phyloP scores from a whole-genome alignment of 352 stramenopile genomes.

The Phytophthora cactorum region DNA sequence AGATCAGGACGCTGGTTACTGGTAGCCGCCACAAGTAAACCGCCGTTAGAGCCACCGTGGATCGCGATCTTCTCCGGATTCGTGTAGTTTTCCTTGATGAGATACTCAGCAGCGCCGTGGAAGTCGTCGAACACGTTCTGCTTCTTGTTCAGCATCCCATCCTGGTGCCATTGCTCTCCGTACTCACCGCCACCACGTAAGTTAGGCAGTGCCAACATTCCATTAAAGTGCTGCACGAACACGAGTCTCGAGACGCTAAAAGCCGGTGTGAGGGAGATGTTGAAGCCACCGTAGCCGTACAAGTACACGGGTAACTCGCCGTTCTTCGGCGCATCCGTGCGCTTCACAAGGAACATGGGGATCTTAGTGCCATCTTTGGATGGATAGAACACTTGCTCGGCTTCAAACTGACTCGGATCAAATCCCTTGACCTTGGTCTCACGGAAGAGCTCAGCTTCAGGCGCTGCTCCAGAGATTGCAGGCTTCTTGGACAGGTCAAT shows the following conservation, averaged over 20 bases:
- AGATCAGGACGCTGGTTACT: conserved; percentile 92
- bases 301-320: conserved; percentile 91
- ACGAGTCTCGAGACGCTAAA: conserved; percentile 90
- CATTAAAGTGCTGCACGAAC: conserved; percentile 92
- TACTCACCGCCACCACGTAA: conserved; percentile 95
- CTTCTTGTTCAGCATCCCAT: conserved; percentile 93
- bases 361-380: conserved; percentile 95
- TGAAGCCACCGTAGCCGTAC: conserved; percentile 96
- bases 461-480: conserved; percentile 19
- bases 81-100: conserved; percentile 91
- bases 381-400: conserved; percentile 88
- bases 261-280: conserved; percentile 92
- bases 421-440: conserved; percentile 88
- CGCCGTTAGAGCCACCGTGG: conserved; percentile 94
- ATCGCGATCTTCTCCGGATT: conserved; percentile 91
- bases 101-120: conserved; percentile 92
- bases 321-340: conserved; percentile 77
- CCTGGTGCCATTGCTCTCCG: conserved; percentile 91
- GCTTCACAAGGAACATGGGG: conserved; percentile 95
- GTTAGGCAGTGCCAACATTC: conserved; percentile 93
- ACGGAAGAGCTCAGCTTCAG: conserved; percentile 59
- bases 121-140: conserved; percentile 97
- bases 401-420: conserved; percentile 79
- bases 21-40: conserved; percentile 92
- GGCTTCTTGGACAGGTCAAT: conserved; percentile 55